Evolutionary conservation across 305 asterid species (phyloP), one percentile per base, ranked within the genome.

Genomic region (Solanum hybrid): DNA sequence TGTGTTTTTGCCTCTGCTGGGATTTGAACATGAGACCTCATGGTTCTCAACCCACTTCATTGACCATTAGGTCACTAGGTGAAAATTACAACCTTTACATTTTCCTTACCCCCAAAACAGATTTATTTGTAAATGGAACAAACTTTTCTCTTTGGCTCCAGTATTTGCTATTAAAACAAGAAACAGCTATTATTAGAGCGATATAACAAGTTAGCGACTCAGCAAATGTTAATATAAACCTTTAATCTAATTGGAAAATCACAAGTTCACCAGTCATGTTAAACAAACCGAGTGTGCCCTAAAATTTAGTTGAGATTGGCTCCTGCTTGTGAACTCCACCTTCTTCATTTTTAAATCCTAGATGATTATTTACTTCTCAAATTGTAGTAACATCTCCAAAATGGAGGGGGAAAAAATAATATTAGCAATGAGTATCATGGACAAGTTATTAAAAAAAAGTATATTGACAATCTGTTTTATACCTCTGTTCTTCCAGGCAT

Each of bases 401-500:
- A 39, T 80, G 64, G 64, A 39, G 34, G 64, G 34, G 86, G 28
- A 2, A 6, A 8, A 36, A 39, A 80, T 51, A 80, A 81, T 10
- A 28, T 61, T 39, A 81, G 14, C 28, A 26, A 5, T 28, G 37
- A 82, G 87, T 82, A 16, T 82, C 87, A 28, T 28, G 73, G 37
- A 82, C 39, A 42, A 83, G 87, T 83, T 40, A 82, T 14, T 26
- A 5, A 16, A 83, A 40, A 46, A 14, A 16, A 16, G 18, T 29
- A 20, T 4, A 57, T 31, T 20, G 64, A 57, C 22, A 31, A 20
- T 85, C 36, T 11, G 69, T 61, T 33, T 57, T 26, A 36, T 90
- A 91, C 92, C 92, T 91, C 92, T 51, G 91, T 89, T 71, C 87
- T 89, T 8, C 92, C 92, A 3, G 87, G 89, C 90, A 91, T 87